phyloP scores from a whole-genome alignment of 78 protist genomes.

The Dictyostelium capitatum region DNA sequence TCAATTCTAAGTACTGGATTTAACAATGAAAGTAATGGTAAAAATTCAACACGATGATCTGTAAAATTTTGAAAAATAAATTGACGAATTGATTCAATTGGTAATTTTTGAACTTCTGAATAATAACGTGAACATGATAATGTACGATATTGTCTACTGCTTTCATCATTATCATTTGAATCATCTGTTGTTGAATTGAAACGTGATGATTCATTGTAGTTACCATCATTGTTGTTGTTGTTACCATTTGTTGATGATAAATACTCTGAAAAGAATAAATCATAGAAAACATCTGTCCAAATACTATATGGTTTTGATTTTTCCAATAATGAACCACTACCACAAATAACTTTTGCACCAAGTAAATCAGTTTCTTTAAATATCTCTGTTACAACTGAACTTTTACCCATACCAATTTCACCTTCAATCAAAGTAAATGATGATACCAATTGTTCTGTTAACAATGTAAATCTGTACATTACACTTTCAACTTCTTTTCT shows the following conservation, averaged over 20 bases:
- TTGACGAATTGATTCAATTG: slow-evolving; percentile 47
- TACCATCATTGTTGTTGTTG: not conserved
- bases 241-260: not conserved
- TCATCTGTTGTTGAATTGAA: not conserved
- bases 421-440: slow-evolving; percentile 38
- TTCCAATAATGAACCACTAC: slow-evolving; percentile 16
- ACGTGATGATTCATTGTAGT: not conserved
- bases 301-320: slow-evolving; percentile 22
- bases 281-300: slow-evolving; percentile 50
- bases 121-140: not conserved
- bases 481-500: slow-evolving; percentile 11
- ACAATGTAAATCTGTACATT: not conserved
- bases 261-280: slow-evolving; percentile 40
- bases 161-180: not conserved
- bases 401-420: slow-evolving; percentile 54
- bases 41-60: slow-evolving; percentile 33
- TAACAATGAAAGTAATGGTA: slow-evolving; percentile 43
- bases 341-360: slow-evolving; percentile 50
- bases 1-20: slow-evolving; percentile 62
- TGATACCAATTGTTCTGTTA: slow-evolving; percentile 22
- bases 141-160: not conserved
- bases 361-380: not conserved
- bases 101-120: slow-evolving; percentile 57
- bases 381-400: slow-evolving; percentile 51
- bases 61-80: slow-evolving; percentile 53